Evolutionary conservation across 495 filamentous ascomycete genomes (phyloP).

Genomic region (Daldinia decipiens): DNA sequence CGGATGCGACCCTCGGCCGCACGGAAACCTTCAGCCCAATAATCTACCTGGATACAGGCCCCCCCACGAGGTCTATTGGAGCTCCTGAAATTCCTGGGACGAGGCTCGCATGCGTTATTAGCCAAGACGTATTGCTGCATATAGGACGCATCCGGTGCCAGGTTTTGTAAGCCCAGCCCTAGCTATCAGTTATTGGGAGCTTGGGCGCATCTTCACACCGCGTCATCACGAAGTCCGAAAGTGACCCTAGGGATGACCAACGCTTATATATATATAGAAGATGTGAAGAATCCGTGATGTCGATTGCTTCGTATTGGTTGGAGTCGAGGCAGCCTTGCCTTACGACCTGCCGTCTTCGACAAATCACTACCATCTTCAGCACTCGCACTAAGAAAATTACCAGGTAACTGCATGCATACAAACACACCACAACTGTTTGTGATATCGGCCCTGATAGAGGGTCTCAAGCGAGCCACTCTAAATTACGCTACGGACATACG

Average conservation of each 20-base stretch:
- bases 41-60: background rate
- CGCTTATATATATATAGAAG: background rate
- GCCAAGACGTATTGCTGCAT: conserved; percentile 27
- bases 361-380: background rate
- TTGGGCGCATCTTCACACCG: conserved; percentile 6
- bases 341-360: conserved; percentile 20
- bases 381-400: conserved; percentile 5
- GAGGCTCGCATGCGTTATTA: conserved; percentile 22
- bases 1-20: conserved; percentile 28
- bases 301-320: background rate
- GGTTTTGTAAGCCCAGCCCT: background rate
- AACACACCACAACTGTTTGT: conserved; percentile 3
- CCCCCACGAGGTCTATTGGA: conserved; percentile 16
- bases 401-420: conserved; percentile 8
- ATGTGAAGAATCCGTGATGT: background rate
- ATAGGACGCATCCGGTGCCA: background rate
- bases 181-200: background rate
- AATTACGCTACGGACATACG: conserved; percentile 5
- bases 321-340: background rate
- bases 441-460: conserved; percentile 3
- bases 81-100: conserved; percentile 3
- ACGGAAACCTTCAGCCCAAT: conserved; percentile 9
- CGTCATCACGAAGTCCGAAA: background rate
- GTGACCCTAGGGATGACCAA: background rate
- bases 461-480: background rate